Conservation (phyloP, 345 rosid genomes). For the Linum lewisii region DNA sequence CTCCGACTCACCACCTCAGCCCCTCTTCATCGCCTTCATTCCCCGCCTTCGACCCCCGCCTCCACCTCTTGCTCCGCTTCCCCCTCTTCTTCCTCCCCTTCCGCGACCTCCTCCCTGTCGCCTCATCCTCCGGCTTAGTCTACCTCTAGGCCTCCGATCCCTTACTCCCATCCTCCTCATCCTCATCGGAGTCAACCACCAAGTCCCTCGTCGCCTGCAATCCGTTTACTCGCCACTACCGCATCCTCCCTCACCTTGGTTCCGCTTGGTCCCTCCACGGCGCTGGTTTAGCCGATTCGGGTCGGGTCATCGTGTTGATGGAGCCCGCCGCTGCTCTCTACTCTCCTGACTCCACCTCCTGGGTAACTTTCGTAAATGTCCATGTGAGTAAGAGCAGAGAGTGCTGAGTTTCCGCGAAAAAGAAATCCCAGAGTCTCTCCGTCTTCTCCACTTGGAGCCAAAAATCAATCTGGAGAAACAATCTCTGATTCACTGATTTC, state of each 20-base stretch:
- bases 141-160: constrained; percentile 54
- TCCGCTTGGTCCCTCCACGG: no score
- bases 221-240: constrained; percentile 61
- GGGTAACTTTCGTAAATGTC: constrained; percentile 76
- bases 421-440: no score
- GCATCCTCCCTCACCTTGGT: no score
- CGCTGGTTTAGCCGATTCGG: no score
- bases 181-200: constrained; percentile 39
- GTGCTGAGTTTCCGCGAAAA: no score
- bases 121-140: constrained; percentile 56
- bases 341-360: constrained; percentile 33
- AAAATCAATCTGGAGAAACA: no score
- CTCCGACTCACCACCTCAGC: constrained; percentile 27
- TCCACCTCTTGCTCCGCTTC: constrained; percentile 52
- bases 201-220: constrained; percentile 70
- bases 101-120: constrained; percentile 65
- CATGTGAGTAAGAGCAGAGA: no score
- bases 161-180: constrained; percentile 19
- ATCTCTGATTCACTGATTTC: no score
- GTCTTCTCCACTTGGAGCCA: no score
- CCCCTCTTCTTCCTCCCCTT: constrained; percentile 66
- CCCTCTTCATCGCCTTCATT: constrained; percentile 22
- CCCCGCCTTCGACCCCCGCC: constrained; percentile 58
- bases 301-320: no score
- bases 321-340: no score